Evolutionary conservation across 345 rosid genomes (phyloP).

Genomic region (Corymbia maculata): DNA sequence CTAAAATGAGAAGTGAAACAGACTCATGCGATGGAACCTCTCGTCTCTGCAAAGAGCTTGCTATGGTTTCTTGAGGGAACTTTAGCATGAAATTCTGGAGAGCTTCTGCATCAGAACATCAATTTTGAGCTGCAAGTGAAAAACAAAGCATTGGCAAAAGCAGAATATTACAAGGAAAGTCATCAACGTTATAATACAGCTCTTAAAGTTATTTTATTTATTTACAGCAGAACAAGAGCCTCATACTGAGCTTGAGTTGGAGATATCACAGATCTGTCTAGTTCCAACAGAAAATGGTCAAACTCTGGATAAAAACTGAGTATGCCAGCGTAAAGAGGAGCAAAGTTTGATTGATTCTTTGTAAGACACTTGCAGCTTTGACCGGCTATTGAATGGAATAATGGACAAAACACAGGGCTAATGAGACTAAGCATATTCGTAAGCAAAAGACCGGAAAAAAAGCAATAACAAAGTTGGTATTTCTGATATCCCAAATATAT

Average conservation of each 20-base stretch:
- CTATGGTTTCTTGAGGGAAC: not conserved
- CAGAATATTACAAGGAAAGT: not conserved
- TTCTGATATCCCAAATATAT: not conserved
- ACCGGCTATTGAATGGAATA: not conserved
- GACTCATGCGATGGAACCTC: not conserved
- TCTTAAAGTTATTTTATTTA: not conserved
- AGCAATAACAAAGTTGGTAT: not conserved
- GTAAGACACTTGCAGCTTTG: not conserved
- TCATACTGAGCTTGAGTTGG: not conserved
- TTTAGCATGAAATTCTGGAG: not conserved
- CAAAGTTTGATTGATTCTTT: not conserved
- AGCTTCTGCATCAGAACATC: not conserved
- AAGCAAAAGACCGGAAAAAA: not conserved
- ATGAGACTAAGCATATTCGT: not conserved
- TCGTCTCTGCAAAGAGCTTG: not conserved
- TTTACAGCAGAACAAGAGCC: not conserved
- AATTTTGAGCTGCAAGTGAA: not conserved
- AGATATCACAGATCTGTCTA: not conserved
- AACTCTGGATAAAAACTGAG: not conserved
- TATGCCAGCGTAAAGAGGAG: not conserved
- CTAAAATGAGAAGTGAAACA: not conserved
- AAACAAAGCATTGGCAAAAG: not conserved
- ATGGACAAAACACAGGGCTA: not conserved
- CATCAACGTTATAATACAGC: rapidly evolving
- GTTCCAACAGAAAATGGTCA: not conserved